A percentile compares a stretch with the other conserved stretches of the same genome.
Conservation (phyloP, 345 rosid genomes). For the Rhodomyrtus tomentosa region DNA sequence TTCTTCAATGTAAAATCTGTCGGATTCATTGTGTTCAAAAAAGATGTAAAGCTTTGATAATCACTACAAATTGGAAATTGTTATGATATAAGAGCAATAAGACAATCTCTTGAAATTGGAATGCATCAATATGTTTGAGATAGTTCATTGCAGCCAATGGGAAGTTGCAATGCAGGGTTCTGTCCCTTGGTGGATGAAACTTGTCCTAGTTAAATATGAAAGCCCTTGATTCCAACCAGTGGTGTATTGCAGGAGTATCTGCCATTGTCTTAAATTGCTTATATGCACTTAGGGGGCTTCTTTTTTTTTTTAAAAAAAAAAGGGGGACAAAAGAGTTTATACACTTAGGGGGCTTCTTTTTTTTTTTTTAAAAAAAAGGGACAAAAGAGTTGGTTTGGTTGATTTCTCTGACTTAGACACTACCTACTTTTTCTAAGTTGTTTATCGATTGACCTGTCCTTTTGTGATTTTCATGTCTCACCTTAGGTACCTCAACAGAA, state of each 20-base stretch:
- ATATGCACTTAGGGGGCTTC: background rate
- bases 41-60: background rate
- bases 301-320: too few species aligned
- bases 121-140: background rate
- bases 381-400: background rate
- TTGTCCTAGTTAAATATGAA: background rate
- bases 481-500: constrained; percentile 90
- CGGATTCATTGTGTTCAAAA: background rate
- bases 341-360: background rate
- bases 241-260: background rate
- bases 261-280: background rate
- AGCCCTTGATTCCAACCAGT: background rate
- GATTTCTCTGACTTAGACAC: background rate
- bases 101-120: background rate
- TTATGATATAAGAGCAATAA: background rate
- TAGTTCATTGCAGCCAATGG: background rate
- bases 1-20: background rate
- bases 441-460: background rate
- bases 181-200: background rate
- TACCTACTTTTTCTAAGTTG: background rate
- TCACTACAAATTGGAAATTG: background rate
- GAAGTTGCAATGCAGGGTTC: background rate
- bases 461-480: background rate
- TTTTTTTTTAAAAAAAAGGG: background rate
- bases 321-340: background rate